phyloP scores from a whole-genome alignment of 208 protist genomes.

The Leishmania braziliensis region DNA sequence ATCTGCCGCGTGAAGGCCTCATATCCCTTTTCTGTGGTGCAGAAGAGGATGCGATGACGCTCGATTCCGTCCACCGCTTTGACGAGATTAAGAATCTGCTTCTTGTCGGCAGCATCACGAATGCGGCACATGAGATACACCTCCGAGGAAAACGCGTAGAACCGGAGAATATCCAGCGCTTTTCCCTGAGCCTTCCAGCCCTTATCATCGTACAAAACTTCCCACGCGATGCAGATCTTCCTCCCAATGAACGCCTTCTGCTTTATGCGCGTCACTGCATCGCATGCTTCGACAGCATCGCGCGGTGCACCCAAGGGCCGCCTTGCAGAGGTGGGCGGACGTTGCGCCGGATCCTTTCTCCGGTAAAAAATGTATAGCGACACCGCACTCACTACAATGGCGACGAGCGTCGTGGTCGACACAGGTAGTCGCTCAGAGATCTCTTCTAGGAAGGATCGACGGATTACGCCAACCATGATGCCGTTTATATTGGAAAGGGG shows the following conservation, averaged over 20 bases:
- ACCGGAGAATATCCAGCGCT: conserved; percentile 48
- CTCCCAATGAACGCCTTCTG: conserved; percentile 48
- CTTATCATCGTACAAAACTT: conserved; percentile 55
- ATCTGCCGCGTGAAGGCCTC: conserved; percentile 87
- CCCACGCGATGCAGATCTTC: conserved; percentile 74
- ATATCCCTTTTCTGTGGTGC: conserved; percentile 79
- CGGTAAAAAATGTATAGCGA: conserved; percentile 55
- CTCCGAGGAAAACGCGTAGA: conserved; percentile 55
- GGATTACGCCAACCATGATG: conserved; percentile 30
- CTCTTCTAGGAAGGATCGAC: conserved; percentile 60
- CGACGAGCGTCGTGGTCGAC: conserved; percentile 50
- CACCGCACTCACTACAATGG: conserved; percentile 57
- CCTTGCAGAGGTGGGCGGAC: conserved; percentile 12
- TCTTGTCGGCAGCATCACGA: conserved; percentile 45
- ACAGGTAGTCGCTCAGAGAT: conserved; percentile 48
- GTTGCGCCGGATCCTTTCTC: conserved; percentile 23
- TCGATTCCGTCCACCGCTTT: conserved; percentile 46
- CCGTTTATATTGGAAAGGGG: background rate
- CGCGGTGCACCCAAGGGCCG: conserved; percentile 21
- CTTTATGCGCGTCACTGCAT: conserved; percentile 40
- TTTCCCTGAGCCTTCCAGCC: conserved; percentile 52
- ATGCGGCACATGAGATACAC: conserved; percentile 85
- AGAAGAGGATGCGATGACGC: conserved; percentile 86
- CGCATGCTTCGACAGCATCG: conserved; percentile 13
- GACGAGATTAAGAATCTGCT: conserved; percentile 44